A percentile compares a stretch with the other conserved stretches of the same genome.
Conservation (phyloP, 2,329 filamentous ascomycete species). For the Pseudopyrenochaeta lycopersici region DNA sequence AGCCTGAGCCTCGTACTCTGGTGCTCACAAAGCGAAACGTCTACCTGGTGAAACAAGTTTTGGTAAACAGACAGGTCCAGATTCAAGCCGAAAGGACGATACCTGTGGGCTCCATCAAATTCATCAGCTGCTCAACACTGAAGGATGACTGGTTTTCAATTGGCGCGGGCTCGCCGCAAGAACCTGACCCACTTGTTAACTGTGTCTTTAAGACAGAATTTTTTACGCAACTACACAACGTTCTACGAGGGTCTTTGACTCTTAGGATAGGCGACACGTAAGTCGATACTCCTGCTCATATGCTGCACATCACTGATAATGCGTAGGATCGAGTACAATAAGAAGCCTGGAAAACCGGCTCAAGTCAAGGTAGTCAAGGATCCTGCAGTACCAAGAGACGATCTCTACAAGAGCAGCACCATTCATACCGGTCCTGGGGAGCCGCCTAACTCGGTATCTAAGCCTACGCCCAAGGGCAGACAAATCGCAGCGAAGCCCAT, state of each 20-base stretch:
- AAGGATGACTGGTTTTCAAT: slow-evolving; percentile 98
- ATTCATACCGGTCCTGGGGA: slow-evolving; percentile 89
- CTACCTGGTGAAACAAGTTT: slow-evolving; percentile 85
- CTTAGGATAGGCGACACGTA: slow-evolving; percentile 79
- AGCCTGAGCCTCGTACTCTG: slow-evolving; percentile 84
- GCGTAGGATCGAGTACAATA: slow-evolving; percentile 84
- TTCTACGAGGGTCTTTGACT: slow-evolving; percentile 81
- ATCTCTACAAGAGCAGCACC: slow-evolving; percentile 92
- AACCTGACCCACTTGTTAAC: slow-evolving; percentile 91
- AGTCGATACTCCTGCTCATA: slow-evolving; percentile 33
- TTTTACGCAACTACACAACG: slow-evolving; percentile 87
- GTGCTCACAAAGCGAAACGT: slow-evolving; percentile 86
- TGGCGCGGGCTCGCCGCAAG: slow-evolving; percentile 86
- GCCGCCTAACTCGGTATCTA: slow-evolving; percentile 81
- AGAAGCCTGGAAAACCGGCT: slow-evolving; percentile 94
- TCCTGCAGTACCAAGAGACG: slow-evolving; percentile 73
- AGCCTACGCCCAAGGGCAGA: slow-evolving; percentile 86
- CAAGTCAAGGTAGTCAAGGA: slow-evolving; percentile 91
- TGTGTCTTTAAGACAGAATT: slow-evolving; percentile 97
- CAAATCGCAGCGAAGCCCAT: slow-evolving; percentile 88
- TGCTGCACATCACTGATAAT: slow-evolving; percentile 28
- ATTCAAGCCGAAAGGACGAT: slow-evolving; percentile 85
- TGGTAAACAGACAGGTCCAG: slow-evolving; percentile 82
- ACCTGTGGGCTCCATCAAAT: slow-evolving; percentile 87
- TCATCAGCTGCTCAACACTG: slow-evolving; percentile 78